Evolutionary conservation across 768 basidiomycete species (phyloP), one percentile per base, ranked within the genome.

Genomic region (Amanita polypyramis): DNA sequence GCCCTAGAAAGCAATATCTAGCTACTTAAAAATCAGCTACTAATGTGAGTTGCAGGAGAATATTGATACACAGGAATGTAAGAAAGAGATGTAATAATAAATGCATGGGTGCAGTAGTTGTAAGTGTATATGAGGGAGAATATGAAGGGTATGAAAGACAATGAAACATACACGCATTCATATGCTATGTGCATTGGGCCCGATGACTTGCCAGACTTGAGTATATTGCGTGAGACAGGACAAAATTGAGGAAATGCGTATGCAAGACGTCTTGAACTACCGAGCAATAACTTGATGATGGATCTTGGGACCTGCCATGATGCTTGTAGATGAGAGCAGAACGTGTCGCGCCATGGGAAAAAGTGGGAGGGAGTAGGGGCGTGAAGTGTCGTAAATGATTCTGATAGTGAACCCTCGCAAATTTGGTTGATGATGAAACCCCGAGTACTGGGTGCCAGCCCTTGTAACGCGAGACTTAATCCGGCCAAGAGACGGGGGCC

Each of bases 301-400:
- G n/a, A n/a, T n/a, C 29, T 33, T 33, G 43, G 15, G 17, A 33
- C 15, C 30, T 9, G 19, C 25, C 27, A 42, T 27, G n/a, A 41
- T 41, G 40, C 40, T 42, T 42, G 39, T 44, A 44, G 43, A 44
- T 33, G 32, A 34, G 17, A 33, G 30, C 30, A 34, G 29, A 15
- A 20, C 21, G 29, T 20, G 17, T 34, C 33, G 43, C n/a, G 34
- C 34, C 4, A n/a, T n/a, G 15, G 34, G 15, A 14, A 17, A 35
- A 35, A 11, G 34, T 17, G 15, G 11, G 11, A 17, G n/a, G 25
- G 42, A 32, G 43, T 27, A 15, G 32, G 32, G 17, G 32, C 33
- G 19, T 32, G 30, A 44, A 43, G 19, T 34, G 40, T 42, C 40
- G 40, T 42, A 25, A 42, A 42, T 30, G 39, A 23, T 21, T 15